phyloP scores from a whole-genome alignment of 2,329 filamentous ascomycete genomes.

The Claviceps humidiphila region DNA sequence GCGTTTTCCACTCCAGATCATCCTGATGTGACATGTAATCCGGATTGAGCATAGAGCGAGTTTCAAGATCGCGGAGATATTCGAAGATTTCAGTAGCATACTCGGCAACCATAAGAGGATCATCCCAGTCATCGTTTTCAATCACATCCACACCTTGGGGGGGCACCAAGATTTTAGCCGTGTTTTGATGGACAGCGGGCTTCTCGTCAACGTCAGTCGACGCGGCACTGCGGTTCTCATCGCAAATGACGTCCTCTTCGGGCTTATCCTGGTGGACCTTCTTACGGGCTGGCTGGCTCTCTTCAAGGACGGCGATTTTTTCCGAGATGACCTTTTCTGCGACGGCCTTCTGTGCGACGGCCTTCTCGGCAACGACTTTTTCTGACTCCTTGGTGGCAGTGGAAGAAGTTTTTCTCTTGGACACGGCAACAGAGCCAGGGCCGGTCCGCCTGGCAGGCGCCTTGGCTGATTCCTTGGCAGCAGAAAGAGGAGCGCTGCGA shows the following conservation, averaged over 20 bases:
- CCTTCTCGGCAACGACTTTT: slow-evolving; percentile 24
- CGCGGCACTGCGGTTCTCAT: slow-evolving; percentile 29
- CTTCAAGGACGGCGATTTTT: slow-evolving; percentile 26
- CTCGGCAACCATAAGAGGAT: slow-evolving; percentile 95
- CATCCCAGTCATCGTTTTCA: slow-evolving; percentile 77
- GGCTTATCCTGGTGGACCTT: slow-evolving; percentile 35
- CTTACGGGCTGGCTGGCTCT: slow-evolving; percentile 57
- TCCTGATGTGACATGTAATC: slow-evolving; percentile 92
- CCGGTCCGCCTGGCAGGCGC: slow-evolving; percentile 60
- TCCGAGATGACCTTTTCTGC: too few relatives aligned
- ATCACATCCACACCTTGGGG: slow-evolving; percentile 21
- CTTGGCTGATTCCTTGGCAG: slow-evolving; percentile 54
- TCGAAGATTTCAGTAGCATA: slow-evolving; percentile 97
- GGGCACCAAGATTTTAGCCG: neutral
- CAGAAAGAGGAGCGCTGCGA: slow-evolving; percentile 46
- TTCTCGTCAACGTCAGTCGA: slow-evolving; percentile 18
- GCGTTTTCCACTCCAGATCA: slow-evolving; percentile 96
- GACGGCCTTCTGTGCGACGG: too few relatives aligned
- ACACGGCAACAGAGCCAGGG: slow-evolving; percentile 48
- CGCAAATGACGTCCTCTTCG: slow-evolving; percentile 23
- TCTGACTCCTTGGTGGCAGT: slow-evolving; percentile 39
- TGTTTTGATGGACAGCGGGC: neutral
- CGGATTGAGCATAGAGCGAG: slow-evolving; percentile 67
- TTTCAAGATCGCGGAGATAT: slow-evolving; percentile 79
- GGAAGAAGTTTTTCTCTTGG: slow-evolving; percentile 56